Evolutionary conservation across 108 stramenopile species (phyloP), one percentile per base, ranked within the genome.

Genomic region (Mayamaea pseudoterrestris): DNA sequence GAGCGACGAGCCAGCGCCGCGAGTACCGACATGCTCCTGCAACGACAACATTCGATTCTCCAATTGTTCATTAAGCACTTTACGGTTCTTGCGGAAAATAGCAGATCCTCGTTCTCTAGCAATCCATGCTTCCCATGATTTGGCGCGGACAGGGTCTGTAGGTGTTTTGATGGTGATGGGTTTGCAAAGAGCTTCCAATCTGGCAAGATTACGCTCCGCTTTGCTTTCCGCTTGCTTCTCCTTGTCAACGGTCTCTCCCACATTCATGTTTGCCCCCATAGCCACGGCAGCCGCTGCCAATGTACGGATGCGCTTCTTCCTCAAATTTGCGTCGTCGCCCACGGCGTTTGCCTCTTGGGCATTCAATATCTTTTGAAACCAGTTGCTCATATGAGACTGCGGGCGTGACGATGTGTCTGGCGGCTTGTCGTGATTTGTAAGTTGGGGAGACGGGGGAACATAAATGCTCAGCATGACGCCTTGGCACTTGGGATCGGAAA

Each of bases 401-500:
- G 41, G 9, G 34, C 36, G 24, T 45, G 41, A 21, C 30, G 44
- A 18, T 27, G 39, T 31, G 27, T 68, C 66, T 12, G 80, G 81
- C 53, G 80, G 66, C 55, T 67, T 66, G 6, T 76, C 78, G 44
- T 66, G 57, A 47, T 82, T 82, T 0, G 63, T 63, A 40, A 78
- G 78, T 36, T 68, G 60, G 0, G 57, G 54, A 2, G 76, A 76
- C 16, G 90, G 90, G 24, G 90, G 90, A 9, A 92, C 84, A 55
- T 85, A 92, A 1, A 92, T 78, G 39, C 76, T 78, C 32, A 92
- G 51, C 85, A 87, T 86, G 37, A 92, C 82, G 22, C 90, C 90
- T 55, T 87, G 84, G 51, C 90, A 92, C 47, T 83, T 76, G 8
- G 85, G 81, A 63, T 92, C 85, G 16, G 78, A 66, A 3, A 92